Evolutionary conservation across 441 rosid genomes (phyloP), one percentile per base, ranked within the genome.

Genomic region (Sinapis alba): DNA sequence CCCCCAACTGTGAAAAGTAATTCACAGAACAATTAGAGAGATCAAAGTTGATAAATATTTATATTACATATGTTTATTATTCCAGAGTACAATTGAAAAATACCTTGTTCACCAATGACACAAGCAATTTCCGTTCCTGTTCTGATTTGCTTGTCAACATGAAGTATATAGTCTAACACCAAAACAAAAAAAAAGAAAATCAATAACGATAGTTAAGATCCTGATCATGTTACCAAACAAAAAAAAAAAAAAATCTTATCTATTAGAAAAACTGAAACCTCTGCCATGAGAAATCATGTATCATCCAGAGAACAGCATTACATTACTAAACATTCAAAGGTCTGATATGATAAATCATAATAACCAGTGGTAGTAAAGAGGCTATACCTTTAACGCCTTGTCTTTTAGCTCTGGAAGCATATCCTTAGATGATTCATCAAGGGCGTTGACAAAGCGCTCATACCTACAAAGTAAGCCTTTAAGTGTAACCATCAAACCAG

Each of bases 371-470:
- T 63, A 54, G 12, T 43, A 26, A 59, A 65, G 16, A 58, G 62
- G 63, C 73, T 59, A 28, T 80, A 91, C 99, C 97, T 89, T 96
- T 79, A 93, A 73, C 67, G 97, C 89, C 87, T 83, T 96, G 81
- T 89, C 95, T 85, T 96, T 96, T 26, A 93, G 83, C 68, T 88
- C 74, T 63, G 94, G 96, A 70, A 96, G 79, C 92, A 88, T 81
- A 81, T 96, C 97, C 81, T 90, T 96, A 15, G 98, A 93, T 72
- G 97, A 96, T 81, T 93, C 99, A 87, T 93, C 98, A 19, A 96
- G 91, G 12, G 97, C 94, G 32, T 68, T 57, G 63, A 93, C 87
- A 85, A 88, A 92, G 5, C 92, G 97, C 78, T 90, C 97, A 79
- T 93, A 96, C 86, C 97, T 96, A 56, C 74, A 73, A 67, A 72